These are phyloP conservation scores for Leucosporidium yakuticum DNA, from an alignment of 768 basidiomycete species.

Conservation along the genomic window DNA sequence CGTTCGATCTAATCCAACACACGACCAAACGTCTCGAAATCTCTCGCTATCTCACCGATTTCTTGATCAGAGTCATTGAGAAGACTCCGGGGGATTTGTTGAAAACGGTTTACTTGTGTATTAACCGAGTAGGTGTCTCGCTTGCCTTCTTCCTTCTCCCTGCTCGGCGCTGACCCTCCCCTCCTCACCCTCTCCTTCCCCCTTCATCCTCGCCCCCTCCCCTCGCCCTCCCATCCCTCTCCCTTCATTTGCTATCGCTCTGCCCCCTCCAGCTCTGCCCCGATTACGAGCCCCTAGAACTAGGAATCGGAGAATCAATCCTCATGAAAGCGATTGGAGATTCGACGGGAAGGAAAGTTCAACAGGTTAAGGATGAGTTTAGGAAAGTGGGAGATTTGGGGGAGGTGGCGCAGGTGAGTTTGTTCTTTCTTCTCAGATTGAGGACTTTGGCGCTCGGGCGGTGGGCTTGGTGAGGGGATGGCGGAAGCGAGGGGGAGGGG, in stretches of 20 bases:
- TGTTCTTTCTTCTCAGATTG: background rate
- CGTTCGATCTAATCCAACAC: conserved; percentile 80
- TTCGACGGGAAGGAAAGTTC: conserved; percentile 80
- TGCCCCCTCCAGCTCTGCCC: conserved; percentile 64
- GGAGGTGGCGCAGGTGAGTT: conserved; percentile 81
- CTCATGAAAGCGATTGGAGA: conserved; percentile 92
- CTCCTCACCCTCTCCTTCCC: too few relatives aligned
- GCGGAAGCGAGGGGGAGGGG: too few relatives aligned
- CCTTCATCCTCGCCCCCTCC: too few relatives aligned
- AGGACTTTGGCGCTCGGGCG: too few relatives aligned
- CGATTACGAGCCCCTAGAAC: conserved; percentile 88
- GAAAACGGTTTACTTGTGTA: conserved; percentile 88
- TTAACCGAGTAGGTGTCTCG: conserved; percentile 67
- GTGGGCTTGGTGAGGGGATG: too few relatives aligned
- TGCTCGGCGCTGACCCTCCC: too few relatives aligned
- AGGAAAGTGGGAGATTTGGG: conserved; percentile 95
- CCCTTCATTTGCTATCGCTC: background rate
- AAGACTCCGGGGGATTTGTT: conserved; percentile 72
- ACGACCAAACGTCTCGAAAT: conserved; percentile 96
- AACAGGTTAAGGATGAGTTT: conserved; percentile 79
- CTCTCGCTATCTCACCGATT: conserved; percentile 75
- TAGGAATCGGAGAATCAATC: conserved; percentile 92
- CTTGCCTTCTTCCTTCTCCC: background rate
- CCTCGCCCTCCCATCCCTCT: background rate
- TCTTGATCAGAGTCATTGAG: conserved; percentile 82